phyloP scores from a whole-genome alignment of 805 yeast genomes.

The Kodamaea kaohsiungensis region DNA sequence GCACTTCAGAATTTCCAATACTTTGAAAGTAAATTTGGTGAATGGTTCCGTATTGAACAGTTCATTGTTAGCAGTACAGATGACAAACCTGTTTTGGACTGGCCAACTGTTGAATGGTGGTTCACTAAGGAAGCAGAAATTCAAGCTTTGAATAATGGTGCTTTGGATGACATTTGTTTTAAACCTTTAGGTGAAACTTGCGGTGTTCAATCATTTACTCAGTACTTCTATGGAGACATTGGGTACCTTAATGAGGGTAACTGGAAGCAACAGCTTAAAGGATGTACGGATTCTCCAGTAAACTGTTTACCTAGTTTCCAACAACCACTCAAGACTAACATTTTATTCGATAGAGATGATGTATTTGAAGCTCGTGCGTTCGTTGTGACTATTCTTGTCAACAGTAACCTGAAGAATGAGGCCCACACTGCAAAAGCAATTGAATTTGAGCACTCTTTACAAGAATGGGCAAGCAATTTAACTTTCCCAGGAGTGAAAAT shows the following conservation, averaged over 20 bases:
- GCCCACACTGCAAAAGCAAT: conserved; percentile 39
- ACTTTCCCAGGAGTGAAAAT: conserved; percentile 41
- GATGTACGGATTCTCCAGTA: conserved; percentile 81
- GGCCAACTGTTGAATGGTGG: conserved; percentile 85
- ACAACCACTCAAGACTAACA: conserved; percentile 76
- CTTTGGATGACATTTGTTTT: conserved; percentile 71
- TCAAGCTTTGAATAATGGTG: conserved; percentile 27
- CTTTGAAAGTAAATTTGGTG: conserved; percentile 84
- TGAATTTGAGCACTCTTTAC: conserved; percentile 76
- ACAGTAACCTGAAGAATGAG: conserved; percentile 49
- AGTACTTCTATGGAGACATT: conserved; percentile 74
- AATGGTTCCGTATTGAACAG: conserved; percentile 88
- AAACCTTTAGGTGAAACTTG: conserved; percentile 80
- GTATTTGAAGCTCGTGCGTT: conserved; percentile 68
- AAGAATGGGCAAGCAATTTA: conserved; percentile 28
- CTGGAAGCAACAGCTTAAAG: conserved; percentile 57
- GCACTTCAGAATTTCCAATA: conserved; percentile 66
- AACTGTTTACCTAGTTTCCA: conserved; percentile 87
- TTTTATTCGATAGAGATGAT: conserved; percentile 58
- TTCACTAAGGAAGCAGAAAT: conserved; percentile 66
- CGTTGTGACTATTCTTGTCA: conserved; percentile 69
- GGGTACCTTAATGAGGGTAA: conserved; percentile 44
- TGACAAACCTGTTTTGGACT: conserved; percentile 60
- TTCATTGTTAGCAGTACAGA: conserved; percentile 60
- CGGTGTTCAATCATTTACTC: conserved; percentile 84